Conservation (phyloP, 805 yeast species). For the Nakazawaea populi region DNA sequence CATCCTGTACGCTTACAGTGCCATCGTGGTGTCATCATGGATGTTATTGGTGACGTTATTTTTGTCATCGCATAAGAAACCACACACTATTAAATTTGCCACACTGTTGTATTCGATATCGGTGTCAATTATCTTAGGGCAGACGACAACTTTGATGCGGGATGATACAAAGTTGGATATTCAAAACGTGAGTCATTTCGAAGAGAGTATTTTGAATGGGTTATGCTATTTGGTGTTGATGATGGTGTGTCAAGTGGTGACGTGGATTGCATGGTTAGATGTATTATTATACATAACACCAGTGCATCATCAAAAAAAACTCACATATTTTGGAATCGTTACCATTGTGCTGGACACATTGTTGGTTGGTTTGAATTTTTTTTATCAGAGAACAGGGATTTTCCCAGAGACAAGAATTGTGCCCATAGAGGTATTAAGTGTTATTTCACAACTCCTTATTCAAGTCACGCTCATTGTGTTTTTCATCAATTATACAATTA, state of each 20-base stretch:
- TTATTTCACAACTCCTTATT: constrained; percentile 3
- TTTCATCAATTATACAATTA: constrained; percentile 3
- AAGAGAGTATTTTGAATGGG: constrained; percentile 30
- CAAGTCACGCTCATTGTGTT: constrained; percentile 3
- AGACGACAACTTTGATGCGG: constrained; percentile 38
- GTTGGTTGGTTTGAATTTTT: constrained; percentile 16
- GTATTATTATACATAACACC: constrained; percentile 34
- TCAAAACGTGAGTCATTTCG: constrained; percentile 43
- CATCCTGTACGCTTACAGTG: constrained; percentile 46
- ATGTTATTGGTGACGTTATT: constrained; percentile 54
- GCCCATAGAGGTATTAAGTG: constrained; percentile 1
- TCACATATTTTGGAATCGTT: constrained; percentile 25
- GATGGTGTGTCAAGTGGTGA: constrained; percentile 35
- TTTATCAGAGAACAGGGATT: constrained; percentile 9
- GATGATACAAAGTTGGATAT: constrained; percentile 46
- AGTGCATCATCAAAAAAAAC: constrained; percentile 22
- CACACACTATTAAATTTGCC: constrained; percentile 49
- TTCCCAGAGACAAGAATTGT: background rate
- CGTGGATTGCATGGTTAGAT: constrained; percentile 52
- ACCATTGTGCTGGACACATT: constrained; percentile 24
- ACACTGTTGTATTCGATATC: constrained; percentile 51
- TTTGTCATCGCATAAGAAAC: constrained; percentile 52
- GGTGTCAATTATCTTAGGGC: constrained; percentile 44
- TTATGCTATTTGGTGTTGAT: constrained; percentile 31
- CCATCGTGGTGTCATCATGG: constrained; percentile 62